Evolutionary conservation across 2,329 filamentous ascomycete species (phyloP), one percentile per base, ranked within the genome.

Genomic region (Exutisphaerella laricina): DNA sequence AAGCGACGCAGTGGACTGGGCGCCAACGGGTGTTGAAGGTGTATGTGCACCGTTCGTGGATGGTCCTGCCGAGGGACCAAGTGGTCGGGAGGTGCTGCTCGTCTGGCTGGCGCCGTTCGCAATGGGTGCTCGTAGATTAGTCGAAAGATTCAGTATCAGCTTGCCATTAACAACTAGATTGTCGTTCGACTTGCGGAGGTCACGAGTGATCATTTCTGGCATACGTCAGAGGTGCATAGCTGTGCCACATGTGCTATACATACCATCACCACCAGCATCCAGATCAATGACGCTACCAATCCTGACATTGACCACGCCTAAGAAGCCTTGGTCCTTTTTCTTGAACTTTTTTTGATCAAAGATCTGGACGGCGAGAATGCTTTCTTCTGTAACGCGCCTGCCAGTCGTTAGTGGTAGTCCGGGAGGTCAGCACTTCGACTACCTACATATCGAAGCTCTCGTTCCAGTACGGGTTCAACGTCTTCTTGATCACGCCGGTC

Each of bases 281-380:
- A 98, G 73, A 64, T 96, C 90, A 57, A 98, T 88, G 28, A 92
- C 85, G 74, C 94, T 89, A 58, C 92, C 92, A 55, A 98, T 84
- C 46, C 89, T 84, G 58, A 98, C 85, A 65, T 98, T 98, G 62
- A 98, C 96, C 41, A 98, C 92, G 45, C 92, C 92, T 5, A 98
- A 75, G 63, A 98, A 98, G 6, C 92, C 92, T 66, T 98, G 92
- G 58, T 98, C 92, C 88, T 97, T 98, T 80, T 98, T 98, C 77
- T 98, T 98, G 73, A 98, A 98, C 72, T 98, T 98, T 74, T 96
- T 96, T 70, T 98, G 92, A 68, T 98, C 92, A 64, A 98, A 98
- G 42, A 98, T 95, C 65, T 98, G 92, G 34, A 98, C 89, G 5
- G 92, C 92, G 35, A 98, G 76, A 61, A 98, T 96, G 66, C 89